Evolutionary conservation across 106 monocot species (phyloP).

Genomic region (Apostasia ramifera): DNA sequence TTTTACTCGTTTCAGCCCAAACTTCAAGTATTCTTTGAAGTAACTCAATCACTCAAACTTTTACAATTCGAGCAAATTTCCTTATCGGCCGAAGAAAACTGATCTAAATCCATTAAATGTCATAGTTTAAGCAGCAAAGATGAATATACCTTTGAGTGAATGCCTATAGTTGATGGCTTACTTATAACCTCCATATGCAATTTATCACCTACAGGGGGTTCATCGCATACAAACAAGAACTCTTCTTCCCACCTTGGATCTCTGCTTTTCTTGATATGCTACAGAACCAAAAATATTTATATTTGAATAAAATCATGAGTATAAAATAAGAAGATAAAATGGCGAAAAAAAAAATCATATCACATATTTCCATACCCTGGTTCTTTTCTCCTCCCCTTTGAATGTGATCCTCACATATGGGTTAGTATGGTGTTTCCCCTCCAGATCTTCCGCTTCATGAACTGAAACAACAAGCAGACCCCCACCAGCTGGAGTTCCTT

Average conservation of each 20-base stretch:
- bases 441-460: slow-evolving; percentile 64
- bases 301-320: neutral
- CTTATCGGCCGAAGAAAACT: no score
- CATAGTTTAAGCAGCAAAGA: no score
- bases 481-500: slow-evolving; percentile 50
- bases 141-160: slow-evolving; percentile 55
- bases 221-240: slow-evolving; percentile 61
- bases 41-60: no score
- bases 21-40: no score
- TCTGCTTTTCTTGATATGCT: slow-evolving; percentile 77
- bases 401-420: slow-evolving; percentile 32
- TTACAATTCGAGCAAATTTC: no score
- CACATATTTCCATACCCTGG: slow-evolving; percentile 44
- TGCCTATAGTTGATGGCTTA: slow-evolving; percentile 46
- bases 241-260: slow-evolving; percentile 81
- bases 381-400: slow-evolving; percentile 67
- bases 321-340: neutral
- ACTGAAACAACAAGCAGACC: slow-evolving; percentile 47
- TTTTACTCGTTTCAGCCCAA: no score
- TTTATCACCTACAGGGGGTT: slow-evolving; percentile 65
- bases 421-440: slow-evolving; percentile 68
- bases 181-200: slow-evolving; percentile 74
- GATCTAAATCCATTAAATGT: no score
- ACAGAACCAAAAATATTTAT: slow-evolving; percentile 1
- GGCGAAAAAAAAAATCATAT: neutral